These are phyloP conservation scores for Kwoniella bestiolae DNA, from an alignment of 768 basidiomycete species.

Conservation along the genomic window DNA sequence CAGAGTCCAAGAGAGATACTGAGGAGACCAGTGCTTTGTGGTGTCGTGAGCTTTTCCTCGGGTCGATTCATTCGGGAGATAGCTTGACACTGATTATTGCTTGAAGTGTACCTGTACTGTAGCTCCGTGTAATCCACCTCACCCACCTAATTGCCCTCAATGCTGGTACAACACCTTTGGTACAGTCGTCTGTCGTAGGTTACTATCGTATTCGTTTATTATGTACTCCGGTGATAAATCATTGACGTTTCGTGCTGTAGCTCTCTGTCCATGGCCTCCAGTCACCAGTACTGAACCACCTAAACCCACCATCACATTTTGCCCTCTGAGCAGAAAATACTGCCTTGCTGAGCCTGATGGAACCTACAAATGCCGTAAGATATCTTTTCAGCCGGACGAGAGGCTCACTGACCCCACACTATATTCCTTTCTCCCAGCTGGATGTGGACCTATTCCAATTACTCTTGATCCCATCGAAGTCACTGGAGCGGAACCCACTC, in stretches of 20 bases:
- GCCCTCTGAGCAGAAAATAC: conserved; percentile 1
- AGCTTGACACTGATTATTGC: background rate
- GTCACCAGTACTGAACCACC: background rate
- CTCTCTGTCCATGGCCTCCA: background rate
- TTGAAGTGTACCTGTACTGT: no score
- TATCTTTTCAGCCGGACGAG: background rate
- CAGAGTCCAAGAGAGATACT: background rate
- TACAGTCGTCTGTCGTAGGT: background rate
- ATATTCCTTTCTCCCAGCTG: background rate
- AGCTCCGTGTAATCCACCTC: conserved; percentile 2
- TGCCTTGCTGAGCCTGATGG: background rate
- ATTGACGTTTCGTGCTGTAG: background rate
- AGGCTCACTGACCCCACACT: background rate
- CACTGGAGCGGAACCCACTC: background rate
- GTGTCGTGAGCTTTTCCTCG: background rate
- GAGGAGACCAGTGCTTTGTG: background rate
- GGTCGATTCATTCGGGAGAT: background rate
- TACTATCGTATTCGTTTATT: no score
- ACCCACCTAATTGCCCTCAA: conserved; percentile 9
- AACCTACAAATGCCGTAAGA: background rate
- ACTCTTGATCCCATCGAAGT: background rate
- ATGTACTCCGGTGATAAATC: no score
- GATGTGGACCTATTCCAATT: background rate
- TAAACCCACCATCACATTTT: background rate
- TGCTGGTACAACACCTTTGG: background rate